Evolutionary conservation across 495 filamentous ascomycete genomes (phyloP), one percentile per base, ranked within the genome.

Genomic region (Xylaria cubensis): DNA sequence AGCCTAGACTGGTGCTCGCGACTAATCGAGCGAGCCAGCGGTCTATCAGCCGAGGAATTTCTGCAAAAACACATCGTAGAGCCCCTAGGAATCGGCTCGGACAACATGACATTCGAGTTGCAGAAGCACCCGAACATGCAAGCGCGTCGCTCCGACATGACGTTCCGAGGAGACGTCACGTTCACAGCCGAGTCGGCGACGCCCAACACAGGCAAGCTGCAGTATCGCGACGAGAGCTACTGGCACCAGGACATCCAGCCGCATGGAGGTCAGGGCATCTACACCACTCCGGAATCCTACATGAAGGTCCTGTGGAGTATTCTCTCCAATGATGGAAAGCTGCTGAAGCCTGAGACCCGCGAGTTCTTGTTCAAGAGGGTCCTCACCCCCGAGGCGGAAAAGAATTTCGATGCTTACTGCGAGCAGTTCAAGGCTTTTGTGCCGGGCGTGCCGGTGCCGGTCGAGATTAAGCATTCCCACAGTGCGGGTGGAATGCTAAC

Each of bases 1-100:
- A 77, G 79, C 12, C 72, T 86, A 0, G 86, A 88, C 74, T 88
- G 86, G 85, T 83, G 84, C 7, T 83, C 84, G 10, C 73, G 80
- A 0, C 64, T 86, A 1, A 79, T 88, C 9, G 79, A 81, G 53
- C 76, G 84, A 0, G 77, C 86, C 5, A 82, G 77, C 3, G 71
- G 55, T 1, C 29, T 64, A 1, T 64, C 67, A 3, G 26, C 67
- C 50, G 66, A 69, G 58, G 67, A 48, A 1, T 70, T 64, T 17
- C 34, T 70, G 4, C 72, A 63, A 59, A 64, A 53, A 24, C 58
- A 58, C 67, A 41, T 70, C 24, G 34, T 58, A n/a, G 58, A 46
- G 48, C 53, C 71, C 10, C 72, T 73, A 17, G 71, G 71, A 1
- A 69, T 69, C 71, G 63, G 56, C 58, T 15, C 69, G 1, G 59